Evolutionary conservation across 176 grass and related monocot genomes (phyloP), one percentile per base, ranked within the genome.

Genomic region (Lolium rigidum): DNA sequence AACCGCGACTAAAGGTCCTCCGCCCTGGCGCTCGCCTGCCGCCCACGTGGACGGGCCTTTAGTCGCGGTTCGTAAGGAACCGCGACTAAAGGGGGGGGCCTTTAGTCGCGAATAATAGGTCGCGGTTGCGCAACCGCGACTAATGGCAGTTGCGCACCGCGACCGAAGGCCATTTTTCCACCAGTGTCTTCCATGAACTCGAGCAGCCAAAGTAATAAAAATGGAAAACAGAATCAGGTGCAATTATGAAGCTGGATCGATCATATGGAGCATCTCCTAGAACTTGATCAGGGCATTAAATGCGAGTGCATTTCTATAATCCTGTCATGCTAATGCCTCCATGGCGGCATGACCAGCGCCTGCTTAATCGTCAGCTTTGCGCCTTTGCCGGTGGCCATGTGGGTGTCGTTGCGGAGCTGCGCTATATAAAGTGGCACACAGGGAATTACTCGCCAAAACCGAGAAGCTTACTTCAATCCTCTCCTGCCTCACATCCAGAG

Each of bases 341-440:
- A 5, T 47, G n/a, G 55, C 55, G 50, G 50, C 50, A 52, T 55
- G 51, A 37, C 74, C 56, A 20, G 8, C 22, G 18, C 15, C 70
- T 52, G 26, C 39, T 80, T 80, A 80, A 74, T 54, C 77, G 20
- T 80, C 54, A 4, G 25, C 67, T 52, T 74, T 44, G 2, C 55
- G 31, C 55, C 54, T 51, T 73, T 44, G 2, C 55, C 44, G 0
- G 43, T 81, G 85, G 68, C 77, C 85, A 87, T 81, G 78, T 81
- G 85, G 9, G 68, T 20, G 68, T 43, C 18, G 44, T 51, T 21
- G 26, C 35, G 39, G 70, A 73, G 56, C 77, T 17, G 55, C 14
- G 22, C 41, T 50, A 80, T 74, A 87, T 64, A 81, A 35, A 35
- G 31, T 35, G 31, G 31, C 31, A 35, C 31, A 35, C 31, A 35